phyloP scores from a whole-genome alignment of 2,329 filamentous ascomycete genomes.

The Talaromyces sp. region DNA sequence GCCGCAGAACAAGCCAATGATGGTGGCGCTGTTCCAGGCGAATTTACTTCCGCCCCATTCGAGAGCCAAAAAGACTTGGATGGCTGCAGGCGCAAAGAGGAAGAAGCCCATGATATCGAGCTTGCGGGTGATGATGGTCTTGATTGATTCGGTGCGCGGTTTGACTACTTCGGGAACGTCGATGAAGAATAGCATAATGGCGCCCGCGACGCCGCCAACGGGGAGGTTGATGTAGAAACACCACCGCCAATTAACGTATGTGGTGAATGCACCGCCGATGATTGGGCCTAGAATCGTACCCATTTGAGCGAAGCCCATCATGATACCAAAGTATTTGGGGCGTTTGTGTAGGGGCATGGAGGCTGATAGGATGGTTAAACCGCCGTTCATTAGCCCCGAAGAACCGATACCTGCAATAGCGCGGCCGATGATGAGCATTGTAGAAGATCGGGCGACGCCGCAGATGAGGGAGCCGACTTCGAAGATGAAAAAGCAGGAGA shows the following conservation, averaged over 20 bases:
- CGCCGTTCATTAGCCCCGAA: conserved; percentile 30
- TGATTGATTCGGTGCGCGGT: conserved; percentile 9
- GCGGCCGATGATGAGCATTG: conserved; percentile 34
- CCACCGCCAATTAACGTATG: conserved; percentile 44
- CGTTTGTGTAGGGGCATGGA: conserved; percentile 17
- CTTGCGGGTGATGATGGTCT: conserved; percentile 10
- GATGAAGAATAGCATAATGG: conserved; percentile 18
- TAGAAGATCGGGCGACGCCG: conserved; percentile 31
- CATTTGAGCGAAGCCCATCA: conserved; percentile 15
- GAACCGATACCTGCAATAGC: conserved; percentile 34
- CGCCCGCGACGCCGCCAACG: conserved; percentile 13
- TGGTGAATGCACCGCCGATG: conserved; percentile 46
- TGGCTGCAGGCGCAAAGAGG: conserved; percentile 17
- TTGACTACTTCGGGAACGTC: conserved; percentile 9
- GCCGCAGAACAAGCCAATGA: conserved; percentile 20
- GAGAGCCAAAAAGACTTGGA: conserved; percentile 20
- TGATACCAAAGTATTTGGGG: conserved; percentile 17
- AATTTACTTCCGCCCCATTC: conserved; percentile 20
- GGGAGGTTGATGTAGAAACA: conserved; percentile 35
- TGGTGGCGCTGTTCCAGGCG: conserved; percentile 17
- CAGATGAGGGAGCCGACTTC: conserved; percentile 36
- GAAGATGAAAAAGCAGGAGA: conserved; percentile 31
- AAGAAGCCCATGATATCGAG: conserved; percentile 17
- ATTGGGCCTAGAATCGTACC: conserved; percentile 28
- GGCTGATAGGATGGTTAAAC: conserved; percentile 13